These are phyloP conservation scores for Durio zibethinus DNA, from an alignment of 345 rosid species.

Conservation along the genomic window DNA sequence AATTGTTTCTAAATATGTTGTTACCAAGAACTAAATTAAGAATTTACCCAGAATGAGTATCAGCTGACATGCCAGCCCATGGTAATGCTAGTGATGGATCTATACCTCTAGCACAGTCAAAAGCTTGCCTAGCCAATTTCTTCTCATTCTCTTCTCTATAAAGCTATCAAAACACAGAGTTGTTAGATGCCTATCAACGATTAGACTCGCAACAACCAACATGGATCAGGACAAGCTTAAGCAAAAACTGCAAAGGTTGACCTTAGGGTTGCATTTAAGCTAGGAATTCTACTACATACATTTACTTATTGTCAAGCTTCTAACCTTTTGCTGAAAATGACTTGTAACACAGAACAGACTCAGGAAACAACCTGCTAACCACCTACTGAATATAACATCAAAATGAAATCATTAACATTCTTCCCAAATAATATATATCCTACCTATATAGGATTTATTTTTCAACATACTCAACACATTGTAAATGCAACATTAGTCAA, in stretches of 20 bases:
- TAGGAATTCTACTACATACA: neutral
- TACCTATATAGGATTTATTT: neutral
- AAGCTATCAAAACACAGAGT: slow-evolving; percentile 49
- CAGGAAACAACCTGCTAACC: neutral
- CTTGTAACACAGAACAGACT: neutral
- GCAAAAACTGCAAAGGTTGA: neutral
- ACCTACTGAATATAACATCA: neutral
- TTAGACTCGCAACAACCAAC: neutral
- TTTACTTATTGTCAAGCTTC: neutral
- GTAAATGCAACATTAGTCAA: neutral
- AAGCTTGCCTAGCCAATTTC: slow-evolving; percentile 78
- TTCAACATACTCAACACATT: neutral
- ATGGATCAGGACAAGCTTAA: neutral
- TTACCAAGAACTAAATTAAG: slow-evolving; percentile 14
- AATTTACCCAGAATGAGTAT: slow-evolving; percentile 54
- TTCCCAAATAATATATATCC: neutral
- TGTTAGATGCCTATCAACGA: slow-evolving; percentile 4
- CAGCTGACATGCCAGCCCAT: slow-evolving; percentile 99
- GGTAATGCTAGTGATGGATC: slow-evolving; percentile 95
- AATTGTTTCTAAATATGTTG: slow-evolving; percentile 8
- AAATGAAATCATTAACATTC: neutral
- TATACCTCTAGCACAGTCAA: slow-evolving; percentile 92
- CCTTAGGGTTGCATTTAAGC: slow-evolving; percentile 4
- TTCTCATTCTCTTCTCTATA: slow-evolving; percentile 61
- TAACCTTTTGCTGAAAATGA: neutral